Base-by-base conservation (phyloP, 768 basidiomycete genomes). In the Myochromella boudieri region DNA sequence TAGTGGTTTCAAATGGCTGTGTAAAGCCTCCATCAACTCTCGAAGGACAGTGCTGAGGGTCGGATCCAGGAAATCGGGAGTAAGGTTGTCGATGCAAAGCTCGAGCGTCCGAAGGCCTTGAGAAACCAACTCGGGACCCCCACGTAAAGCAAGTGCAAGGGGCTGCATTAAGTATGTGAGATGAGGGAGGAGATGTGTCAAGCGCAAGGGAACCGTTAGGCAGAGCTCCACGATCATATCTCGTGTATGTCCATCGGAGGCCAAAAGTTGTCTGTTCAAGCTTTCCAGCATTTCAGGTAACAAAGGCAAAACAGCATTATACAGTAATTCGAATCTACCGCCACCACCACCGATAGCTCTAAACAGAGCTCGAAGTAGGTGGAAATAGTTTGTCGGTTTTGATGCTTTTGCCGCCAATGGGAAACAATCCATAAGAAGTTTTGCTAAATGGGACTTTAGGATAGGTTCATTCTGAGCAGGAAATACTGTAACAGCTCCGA, bases 41-140 rank as follows among this genome's bases (percentile, higher is more conserved):
- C 93, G 78, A 33, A 97, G 76, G 34, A 98, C 94, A 0, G 90
- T 91, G 52, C 84, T 91, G 53, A 98, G 81, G 2, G 93, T 95
- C 3, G 97, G 97, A 59, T 98, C 95, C 22, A 99, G 78, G 72
- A 98, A 98, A 67, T 98, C 97, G 2, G 93, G 92, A 0, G 93
- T 97, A 21, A 99, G 78, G 62, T 98, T 99, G 71, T 99, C 97
- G 59, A 98, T 95, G 68, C 95, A 98, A n/a, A 99, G 76, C 65
- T 99, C 97, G 48, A 99, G 80, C 0, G 97, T 99, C 5, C 97
- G 82, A 20, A 99, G 72, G 36, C 97, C 97, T 70, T 99, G 97
- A 18, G 92, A 86, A 44, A 97, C 88, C 37, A 97, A 81, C 44
- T 99, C 97, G 5, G 85, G 80, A 29, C 80, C 82, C 28, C 94